Conservation (phyloP, 2,329 filamentous ascomycete species). For the Stemphylium beticola region DNA sequence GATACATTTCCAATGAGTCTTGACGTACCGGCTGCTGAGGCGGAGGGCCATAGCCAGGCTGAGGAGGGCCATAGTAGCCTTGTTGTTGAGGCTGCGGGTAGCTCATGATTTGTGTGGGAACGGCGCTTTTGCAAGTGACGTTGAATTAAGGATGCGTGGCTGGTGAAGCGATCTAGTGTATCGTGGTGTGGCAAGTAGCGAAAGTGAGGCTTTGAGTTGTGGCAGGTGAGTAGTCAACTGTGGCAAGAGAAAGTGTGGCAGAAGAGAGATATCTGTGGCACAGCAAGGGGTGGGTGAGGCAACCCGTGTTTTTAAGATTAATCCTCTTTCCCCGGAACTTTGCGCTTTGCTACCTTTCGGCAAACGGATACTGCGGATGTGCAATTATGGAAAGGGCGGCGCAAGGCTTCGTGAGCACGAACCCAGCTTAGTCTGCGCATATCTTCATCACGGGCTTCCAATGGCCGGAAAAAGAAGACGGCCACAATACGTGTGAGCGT, state of each 20-base stretch:
- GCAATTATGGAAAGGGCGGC: not conserved
- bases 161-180: slow-evolving; percentile 16
- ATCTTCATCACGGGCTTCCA: not conserved
- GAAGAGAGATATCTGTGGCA: slow-evolving; percentile 6
- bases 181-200: slow-evolving; percentile 3
- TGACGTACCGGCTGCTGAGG: slow-evolving; percentile 38
- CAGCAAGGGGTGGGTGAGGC: not conserved
- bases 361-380: slow-evolving; percentile 9
- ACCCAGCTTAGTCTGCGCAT: not conserved
- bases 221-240: slow-evolving; percentile 13
- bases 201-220: slow-evolving; percentile 10
- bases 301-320: slow-evolving; percentile 5
- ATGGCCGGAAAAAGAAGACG: not conserved
- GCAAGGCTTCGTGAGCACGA: not conserved
- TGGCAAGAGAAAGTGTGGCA: too few relatives aligned
- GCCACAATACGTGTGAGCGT: not conserved
- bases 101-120: slow-evolving; percentile 15
- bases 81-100: slow-evolving; percentile 25
- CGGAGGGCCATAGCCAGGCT: slow-evolving; percentile 33
- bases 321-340: not conserved
- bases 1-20: too few relatives aligned
- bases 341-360: slow-evolving; percentile 1
- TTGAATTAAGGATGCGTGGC: slow-evolving; percentile 23
- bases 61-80: slow-evolving; percentile 36
- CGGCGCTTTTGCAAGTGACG: slow-evolving; percentile 5